phyloP scores from a whole-genome alignment of 805 yeast genomes.

The Ogataea populi-albae region DNA sequence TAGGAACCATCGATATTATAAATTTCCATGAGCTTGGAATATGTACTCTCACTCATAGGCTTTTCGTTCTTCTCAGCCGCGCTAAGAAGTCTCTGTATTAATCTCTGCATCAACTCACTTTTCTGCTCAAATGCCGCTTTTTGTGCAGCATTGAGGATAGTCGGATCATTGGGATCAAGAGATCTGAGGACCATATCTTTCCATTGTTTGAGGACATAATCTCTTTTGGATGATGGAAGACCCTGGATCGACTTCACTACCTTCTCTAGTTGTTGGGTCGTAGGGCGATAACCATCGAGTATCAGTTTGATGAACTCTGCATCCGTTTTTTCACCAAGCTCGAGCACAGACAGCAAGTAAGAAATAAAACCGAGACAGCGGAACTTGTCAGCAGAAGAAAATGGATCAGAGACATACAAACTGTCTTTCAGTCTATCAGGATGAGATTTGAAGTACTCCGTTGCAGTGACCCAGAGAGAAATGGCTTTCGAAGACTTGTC shows the following conservation, averaged over 20 bases:
- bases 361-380: slow-evolving; percentile 4
- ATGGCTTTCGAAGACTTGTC: slow-evolving; percentile 26
- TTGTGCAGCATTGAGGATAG: slow-evolving; percentile 12
- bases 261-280: slow-evolving; percentile 1
- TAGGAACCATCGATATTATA: slow-evolving; percentile 37
- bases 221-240: slow-evolving; percentile 7
- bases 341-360: slow-evolving; percentile 17
- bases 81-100: slow-evolving; percentile 17
- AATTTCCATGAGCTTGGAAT: slow-evolving; percentile 44
- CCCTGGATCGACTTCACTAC: slow-evolving; percentile 1
- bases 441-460: slow-evolving; percentile 24
- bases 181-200: slow-evolving; percentile 2
- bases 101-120: slow-evolving; percentile 13
- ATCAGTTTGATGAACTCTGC: slow-evolving; percentile 23
- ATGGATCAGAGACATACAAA: not conserved
- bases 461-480: slow-evolving; percentile 27
- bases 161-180: slow-evolving; percentile 22
- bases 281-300: slow-evolving; percentile 6
- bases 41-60: slow-evolving; percentile 39
- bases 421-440: slow-evolving; percentile 12
- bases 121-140: slow-evolving; percentile 18
- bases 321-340: slow-evolving; percentile 16
- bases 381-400: not conserved
- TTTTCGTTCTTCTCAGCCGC: slow-evolving; percentile 28
- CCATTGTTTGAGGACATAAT: slow-evolving; percentile 9